Evolutionary conservation across 2,329 filamentous ascomycete species (phyloP).

Genomic region (Plenodomus biglobosus): DNA sequence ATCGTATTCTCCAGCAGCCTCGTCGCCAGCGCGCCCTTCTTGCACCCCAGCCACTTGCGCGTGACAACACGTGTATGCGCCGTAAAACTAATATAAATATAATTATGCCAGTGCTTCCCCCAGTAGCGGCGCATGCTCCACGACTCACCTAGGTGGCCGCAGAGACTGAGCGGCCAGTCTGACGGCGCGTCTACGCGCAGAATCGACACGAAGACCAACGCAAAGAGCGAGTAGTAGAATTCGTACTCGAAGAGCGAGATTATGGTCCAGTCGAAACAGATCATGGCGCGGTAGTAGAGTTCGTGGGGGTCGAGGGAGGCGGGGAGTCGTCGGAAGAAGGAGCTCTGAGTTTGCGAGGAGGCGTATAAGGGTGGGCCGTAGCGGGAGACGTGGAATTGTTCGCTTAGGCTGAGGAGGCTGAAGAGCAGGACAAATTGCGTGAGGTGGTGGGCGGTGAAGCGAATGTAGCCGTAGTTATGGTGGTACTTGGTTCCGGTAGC

Average conservation of each 20-base stretch:
- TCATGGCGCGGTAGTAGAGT: slow-evolving; percentile 3
- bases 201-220: slow-evolving; percentile 9
- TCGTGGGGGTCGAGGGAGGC: slow-evolving; percentile 2
- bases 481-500: not conserved
- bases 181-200: slow-evolving; percentile 7
- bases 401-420: not conserved
- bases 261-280: slow-evolving; percentile 13
- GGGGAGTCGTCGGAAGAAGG: slow-evolving; percentile 10
- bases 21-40: not conserved
- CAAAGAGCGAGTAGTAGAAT: slow-evolving; percentile 13
- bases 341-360: slow-evolving; percentile 1
- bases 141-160: slow-evolving; percentile 6
- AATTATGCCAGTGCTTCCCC: slow-evolving; percentile 27
- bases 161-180: slow-evolving; percentile 15
- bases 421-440: not conserved
- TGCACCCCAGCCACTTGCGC: slow-evolving; percentile 11
- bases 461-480: not conserved
- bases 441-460: not conserved
- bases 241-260: slow-evolving; percentile 17
- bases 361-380: not conserved
- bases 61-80: slow-evolving; percentile 19
- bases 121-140: slow-evolving; percentile 21
- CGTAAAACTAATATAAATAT: slow-evolving; percentile 15
- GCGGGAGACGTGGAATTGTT: not conserved
- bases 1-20: slow-evolving; percentile 20